Conservation (phyloP, 2,329 filamentous ascomycete genomes). For the Colletotrichum spaethianum region DNA sequence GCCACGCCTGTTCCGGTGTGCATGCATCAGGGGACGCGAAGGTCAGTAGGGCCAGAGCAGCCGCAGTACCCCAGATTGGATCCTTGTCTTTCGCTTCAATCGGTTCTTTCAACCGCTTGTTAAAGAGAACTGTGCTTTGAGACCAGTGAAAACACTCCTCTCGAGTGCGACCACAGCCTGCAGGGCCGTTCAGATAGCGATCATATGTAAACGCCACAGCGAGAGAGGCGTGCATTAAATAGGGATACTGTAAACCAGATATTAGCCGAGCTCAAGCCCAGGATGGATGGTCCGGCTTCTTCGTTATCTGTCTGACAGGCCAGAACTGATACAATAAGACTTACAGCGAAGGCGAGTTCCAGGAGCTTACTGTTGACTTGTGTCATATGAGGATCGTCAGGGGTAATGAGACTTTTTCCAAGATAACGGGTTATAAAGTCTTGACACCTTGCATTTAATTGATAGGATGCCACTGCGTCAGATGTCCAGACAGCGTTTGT, state of each 20-base stretch:
- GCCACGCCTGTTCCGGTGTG: background rate
- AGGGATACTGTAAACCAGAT: background rate
- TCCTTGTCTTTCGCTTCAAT: background rate
- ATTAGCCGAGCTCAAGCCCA: background rate
- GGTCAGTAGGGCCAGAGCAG: background rate
- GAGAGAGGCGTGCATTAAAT: background rate
- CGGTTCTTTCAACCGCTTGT: background rate
- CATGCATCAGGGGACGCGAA: background rate
- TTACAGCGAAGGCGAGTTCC: background rate
- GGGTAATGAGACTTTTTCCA: background rate
- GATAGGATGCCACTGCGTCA: background rate
- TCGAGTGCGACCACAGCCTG: background rate
- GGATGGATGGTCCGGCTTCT: background rate
- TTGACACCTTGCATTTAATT: background rate
- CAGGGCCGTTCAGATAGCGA: background rate
- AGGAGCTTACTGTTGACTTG: background rate
- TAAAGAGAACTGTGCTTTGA: background rate
- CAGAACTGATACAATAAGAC: background rate
- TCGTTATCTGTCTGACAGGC: background rate
- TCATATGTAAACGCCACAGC: background rate
- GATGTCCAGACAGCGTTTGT: background rate
- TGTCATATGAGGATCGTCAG: background rate
- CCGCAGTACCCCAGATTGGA: background rate
- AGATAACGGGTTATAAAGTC: background rate
- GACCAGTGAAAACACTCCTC: constrained; percentile 1